A percentile compares a stretch with the other conserved stretches of the same genome.
phyloP scores from a whole-genome alignment of 768 basidiomycete species.

The Termitomyces eurrhizus region DNA sequence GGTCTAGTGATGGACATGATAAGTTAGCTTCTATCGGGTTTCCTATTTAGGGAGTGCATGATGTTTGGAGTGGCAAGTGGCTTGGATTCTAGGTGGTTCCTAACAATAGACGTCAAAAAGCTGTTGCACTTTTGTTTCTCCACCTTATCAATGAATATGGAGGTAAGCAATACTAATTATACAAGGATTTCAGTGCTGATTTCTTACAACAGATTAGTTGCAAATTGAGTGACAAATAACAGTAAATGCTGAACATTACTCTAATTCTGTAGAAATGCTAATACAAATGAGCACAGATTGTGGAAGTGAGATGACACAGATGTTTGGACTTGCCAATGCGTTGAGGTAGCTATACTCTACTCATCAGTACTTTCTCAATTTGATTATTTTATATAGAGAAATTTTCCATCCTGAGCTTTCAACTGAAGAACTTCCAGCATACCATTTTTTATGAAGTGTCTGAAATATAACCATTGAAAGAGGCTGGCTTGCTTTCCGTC shows the following conservation, averaged over 20 bases:
- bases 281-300: background rate
- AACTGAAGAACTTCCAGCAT: background rate
- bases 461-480: background rate
- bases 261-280: background rate
- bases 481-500: background rate
- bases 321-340: background rate
- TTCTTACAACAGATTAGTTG: background rate
- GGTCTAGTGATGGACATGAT: constrained; percentile 32
- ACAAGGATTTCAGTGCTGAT: background rate
- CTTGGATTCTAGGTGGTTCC: constrained; percentile 12
- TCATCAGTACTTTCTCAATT: background rate
- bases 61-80: constrained; percentile 25
- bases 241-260: background rate
- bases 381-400: background rate
- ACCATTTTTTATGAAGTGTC: background rate
- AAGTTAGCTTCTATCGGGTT: constrained; percentile 28
- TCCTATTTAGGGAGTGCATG: constrained; percentile 24
- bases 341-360: background rate
- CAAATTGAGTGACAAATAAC: background rate
- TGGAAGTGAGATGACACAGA: background rate
- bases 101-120: background rate
- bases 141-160: background rate
- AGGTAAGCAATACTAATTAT: background rate
- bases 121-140: background rate
- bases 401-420: background rate